These are phyloP conservation scores for Aspergillus kassunensis DNA, from an alignment of 495 filamentous ascomycete species.

Conservation along the genomic window DNA sequence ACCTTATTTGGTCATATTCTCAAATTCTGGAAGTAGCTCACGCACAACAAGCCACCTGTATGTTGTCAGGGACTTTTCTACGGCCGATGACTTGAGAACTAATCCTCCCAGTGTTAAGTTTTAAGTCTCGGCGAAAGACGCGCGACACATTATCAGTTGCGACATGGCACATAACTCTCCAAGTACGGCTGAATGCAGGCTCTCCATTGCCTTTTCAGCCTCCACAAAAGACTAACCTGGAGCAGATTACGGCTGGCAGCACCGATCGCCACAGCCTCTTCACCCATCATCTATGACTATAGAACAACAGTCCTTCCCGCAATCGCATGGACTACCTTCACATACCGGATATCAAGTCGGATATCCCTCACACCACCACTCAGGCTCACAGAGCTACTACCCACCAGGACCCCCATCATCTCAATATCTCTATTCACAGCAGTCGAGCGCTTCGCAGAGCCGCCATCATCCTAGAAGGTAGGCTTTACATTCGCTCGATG, in stretches of 20 bases:
- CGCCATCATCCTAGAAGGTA: constrained; percentile 25
- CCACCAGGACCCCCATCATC: constrained; percentile 15
- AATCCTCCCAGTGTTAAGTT: background rate
- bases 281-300: constrained; percentile 19
- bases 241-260: constrained; percentile 25
- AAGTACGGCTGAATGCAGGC: constrained; percentile 15
- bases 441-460: constrained; percentile 10
- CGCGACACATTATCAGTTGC: background rate
- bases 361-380: constrained; percentile 14
- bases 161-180: constrained; percentile 22
- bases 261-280: constrained; percentile 19
- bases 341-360: constrained; percentile 15
- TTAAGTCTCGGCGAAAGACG: background rate
- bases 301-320: constrained; percentile 21
- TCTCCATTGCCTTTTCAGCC: background rate
- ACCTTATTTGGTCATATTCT: too few species aligned
- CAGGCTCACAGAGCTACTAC: constrained; percentile 18
- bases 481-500: background rate
- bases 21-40: background rate
- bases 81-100: background rate
- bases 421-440: constrained; percentile 23
- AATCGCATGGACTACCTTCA: constrained; percentile 16
- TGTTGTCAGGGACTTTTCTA: background rate
- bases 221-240: constrained; percentile 6
- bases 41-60: background rate